These are phyloP conservation scores for Tricholomella constricta DNA, from an alignment of 768 basidiomycete genomes.

Conservation along the genomic window DNA sequence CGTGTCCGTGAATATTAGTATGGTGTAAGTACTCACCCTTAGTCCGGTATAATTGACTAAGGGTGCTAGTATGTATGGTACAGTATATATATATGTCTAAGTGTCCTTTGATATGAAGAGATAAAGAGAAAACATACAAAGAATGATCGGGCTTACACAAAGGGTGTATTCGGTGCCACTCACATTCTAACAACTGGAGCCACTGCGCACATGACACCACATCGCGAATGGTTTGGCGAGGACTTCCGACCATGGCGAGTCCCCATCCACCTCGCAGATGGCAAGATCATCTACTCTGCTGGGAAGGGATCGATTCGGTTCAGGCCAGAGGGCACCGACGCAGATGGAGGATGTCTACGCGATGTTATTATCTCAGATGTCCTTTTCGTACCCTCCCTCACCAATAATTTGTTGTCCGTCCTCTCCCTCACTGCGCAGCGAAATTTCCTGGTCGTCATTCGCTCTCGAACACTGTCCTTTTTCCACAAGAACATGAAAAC, in stretches of 20 bases:
- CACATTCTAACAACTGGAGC: too few relatives aligned
- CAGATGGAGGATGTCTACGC: neutral
- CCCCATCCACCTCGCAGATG: neutral
- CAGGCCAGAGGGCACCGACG: neutral
- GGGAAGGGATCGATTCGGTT: neutral
- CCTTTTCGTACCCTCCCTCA: slow-evolving; percentile 5
- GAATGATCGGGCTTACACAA: too few relatives aligned
- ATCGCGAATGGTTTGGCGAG: neutral
- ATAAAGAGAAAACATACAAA: too few relatives aligned
- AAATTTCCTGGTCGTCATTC: neutral
- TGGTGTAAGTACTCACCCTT: too few relatives aligned
- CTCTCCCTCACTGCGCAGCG: neutral
- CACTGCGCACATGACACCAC: neutral
- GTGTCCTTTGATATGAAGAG: too few relatives aligned
- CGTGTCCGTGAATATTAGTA: too few relatives aligned
- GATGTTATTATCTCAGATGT: slow-evolving; percentile 15
- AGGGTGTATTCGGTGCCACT: too few relatives aligned
- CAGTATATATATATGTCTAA: too few relatives aligned
- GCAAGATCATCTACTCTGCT: neutral
- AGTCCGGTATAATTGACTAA: too few relatives aligned
- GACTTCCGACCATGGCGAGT: neutral
- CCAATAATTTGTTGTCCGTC: slow-evolving; percentile 9
- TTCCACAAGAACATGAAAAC: neutral
- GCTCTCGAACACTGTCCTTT: neutral
- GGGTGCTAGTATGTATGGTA: too few relatives aligned